These are phyloP conservation scores for Panaeolus papilionaceus DNA, from an alignment of 768 basidiomycete genomes.

Conservation along the genomic window DNA sequence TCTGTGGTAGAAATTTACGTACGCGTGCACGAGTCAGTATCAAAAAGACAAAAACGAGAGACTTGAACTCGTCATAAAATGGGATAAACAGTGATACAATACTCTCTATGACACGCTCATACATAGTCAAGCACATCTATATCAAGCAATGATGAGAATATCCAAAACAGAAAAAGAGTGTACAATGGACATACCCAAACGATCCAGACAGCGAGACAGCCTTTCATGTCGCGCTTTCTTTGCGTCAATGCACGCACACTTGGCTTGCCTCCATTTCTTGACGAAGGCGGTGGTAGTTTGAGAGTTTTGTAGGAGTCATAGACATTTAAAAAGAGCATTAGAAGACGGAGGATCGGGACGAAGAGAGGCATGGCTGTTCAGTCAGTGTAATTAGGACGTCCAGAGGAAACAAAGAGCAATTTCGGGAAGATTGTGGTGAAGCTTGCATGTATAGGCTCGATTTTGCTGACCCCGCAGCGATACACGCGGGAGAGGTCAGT, in stretches of 20 bases:
- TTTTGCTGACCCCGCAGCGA: slow-evolving; percentile 11
- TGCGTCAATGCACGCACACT: slow-evolving; percentile 72
- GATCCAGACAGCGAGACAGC: slow-evolving; percentile 83
- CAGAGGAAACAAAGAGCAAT: slow-evolving; percentile 12
- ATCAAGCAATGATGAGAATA: slow-evolving; percentile 21
- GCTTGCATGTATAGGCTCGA: slow-evolving; percentile 10
- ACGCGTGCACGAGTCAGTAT: slow-evolving; percentile 79
- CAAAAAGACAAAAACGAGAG: slow-evolving; percentile 73
- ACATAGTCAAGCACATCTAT: slow-evolving; percentile 70
- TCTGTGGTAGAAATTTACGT: slow-evolving; percentile 31
- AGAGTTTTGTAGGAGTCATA: slow-evolving; percentile 88
- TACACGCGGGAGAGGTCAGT: slow-evolving; percentile 14
- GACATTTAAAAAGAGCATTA: slow-evolving; percentile 78
- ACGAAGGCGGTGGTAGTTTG: slow-evolving; percentile 64
- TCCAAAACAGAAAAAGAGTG: not conserved
- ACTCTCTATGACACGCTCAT: slow-evolving; percentile 71
- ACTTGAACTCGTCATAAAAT: slow-evolving; percentile 86
- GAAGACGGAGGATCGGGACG: slow-evolving; percentile 69
- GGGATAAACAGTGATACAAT: slow-evolving; percentile 76
- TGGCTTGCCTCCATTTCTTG: slow-evolving; percentile 62
- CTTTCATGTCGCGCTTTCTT: slow-evolving; percentile 87
- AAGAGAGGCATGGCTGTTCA: slow-evolving; percentile 64
- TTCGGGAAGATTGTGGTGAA: slow-evolving; percentile 11
- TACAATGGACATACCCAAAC: slow-evolving; percentile 68
- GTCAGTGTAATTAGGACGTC: slow-evolving; percentile 4